These are phyloP conservation scores for Dendrocalamus sinicus DNA, from an alignment of 176 grass and related monocot species.

Conservation along the genomic window DNA sequence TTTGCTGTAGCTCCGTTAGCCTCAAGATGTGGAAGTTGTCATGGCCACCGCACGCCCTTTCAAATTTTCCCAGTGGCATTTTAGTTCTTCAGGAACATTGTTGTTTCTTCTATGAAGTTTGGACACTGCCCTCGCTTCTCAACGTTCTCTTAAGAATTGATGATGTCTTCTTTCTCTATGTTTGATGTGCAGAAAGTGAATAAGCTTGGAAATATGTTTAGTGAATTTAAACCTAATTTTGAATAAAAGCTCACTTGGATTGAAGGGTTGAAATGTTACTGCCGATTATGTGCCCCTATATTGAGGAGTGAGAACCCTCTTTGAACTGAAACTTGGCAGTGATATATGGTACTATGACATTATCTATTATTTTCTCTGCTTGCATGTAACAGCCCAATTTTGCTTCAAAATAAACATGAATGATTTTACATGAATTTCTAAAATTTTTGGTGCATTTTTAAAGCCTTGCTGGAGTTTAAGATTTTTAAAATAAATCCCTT, in stretches of 20 bases:
- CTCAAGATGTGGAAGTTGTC: constrained; percentile 5
- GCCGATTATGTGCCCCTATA: not conserved
- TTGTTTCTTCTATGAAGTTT: not conserved
- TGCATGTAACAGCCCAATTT: no score
- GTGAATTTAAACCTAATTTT: not conserved
- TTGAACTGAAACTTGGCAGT: not conserved
- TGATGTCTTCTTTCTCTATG: not conserved
- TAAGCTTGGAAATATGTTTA: not conserved
- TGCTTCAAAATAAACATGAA: no score
- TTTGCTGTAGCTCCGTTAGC: not conserved
- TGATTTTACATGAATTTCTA: no score
- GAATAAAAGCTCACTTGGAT: not conserved
- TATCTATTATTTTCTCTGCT: not conserved
- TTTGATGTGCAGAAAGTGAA: not conserved
- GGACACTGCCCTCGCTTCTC: not conserved
- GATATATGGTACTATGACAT: not conserved
- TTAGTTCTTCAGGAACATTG: not conserved
- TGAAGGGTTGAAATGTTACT: not conserved
- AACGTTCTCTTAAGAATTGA: not conserved
- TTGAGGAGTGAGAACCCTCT: not conserved
- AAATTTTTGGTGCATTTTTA: no score
- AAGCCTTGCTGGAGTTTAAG: no score
- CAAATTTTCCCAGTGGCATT: not conserved
- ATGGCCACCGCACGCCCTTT: not conserved
- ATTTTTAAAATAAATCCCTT: no score